Conservation (phyloP, 1,139 yeast species). For the Sugiyamaella novakii region DNA sequence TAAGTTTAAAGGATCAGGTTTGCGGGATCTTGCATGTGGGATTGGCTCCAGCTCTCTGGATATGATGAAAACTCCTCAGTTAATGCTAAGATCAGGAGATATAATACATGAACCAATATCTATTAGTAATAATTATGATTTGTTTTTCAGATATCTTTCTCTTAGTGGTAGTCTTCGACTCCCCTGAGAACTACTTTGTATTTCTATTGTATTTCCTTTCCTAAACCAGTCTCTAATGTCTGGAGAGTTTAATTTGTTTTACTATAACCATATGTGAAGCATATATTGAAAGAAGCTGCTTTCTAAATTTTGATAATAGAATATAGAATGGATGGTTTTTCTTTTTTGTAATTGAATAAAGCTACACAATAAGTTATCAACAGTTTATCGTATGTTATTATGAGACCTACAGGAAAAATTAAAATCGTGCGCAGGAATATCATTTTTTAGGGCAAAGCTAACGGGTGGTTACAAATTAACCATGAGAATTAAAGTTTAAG, state of each 20-base stretch:
- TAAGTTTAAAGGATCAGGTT: slow-evolving; percentile 4
- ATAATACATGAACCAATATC: not conserved
- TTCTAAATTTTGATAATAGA: no score
- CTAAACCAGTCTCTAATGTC: no score
- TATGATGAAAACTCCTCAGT: not conserved
- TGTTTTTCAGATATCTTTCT: no score
- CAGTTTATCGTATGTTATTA: slow-evolving; percentile 14
- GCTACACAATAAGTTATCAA: not conserved
- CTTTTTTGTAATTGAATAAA: not conserved
- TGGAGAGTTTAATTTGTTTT: no score
- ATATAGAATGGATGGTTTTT: no score
- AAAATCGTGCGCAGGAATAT: slow-evolving; percentile 5
- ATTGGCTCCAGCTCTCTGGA: slow-evolving; percentile 17
- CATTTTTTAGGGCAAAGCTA: not conserved
- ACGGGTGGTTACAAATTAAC: not conserved
- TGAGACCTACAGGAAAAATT: slow-evolving; percentile 14
- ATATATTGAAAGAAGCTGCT: no score
- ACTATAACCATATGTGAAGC: no score
- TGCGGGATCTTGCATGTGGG: slow-evolving; percentile 13
- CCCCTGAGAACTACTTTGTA: no score
- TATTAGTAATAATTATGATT: not conserved
- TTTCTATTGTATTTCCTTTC: no score
- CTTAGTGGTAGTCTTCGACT: no score
- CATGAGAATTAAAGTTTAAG: slow-evolving; percentile 1
- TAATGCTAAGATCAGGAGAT: slow-evolving; percentile 5